phyloP scores from a whole-genome alignment of 2,329 filamentous ascomycete species.

The Hymenoscyphus albidus region DNA sequence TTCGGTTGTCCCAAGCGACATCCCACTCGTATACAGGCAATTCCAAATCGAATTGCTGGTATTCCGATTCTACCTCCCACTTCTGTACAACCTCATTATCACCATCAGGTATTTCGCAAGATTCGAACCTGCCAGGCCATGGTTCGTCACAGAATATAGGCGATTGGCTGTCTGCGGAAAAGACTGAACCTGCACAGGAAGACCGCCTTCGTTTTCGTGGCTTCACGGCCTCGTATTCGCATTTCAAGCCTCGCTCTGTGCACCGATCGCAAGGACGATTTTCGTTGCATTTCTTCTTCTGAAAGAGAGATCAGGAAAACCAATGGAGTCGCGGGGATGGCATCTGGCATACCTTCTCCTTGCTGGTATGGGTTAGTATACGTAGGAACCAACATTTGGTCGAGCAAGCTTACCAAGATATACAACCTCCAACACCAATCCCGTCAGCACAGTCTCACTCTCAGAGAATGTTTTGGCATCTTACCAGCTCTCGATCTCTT shows the following conservation, averaged over 20 bases:
- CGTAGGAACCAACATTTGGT: not conserved
- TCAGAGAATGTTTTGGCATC: constrained; percentile 20
- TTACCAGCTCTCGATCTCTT: constrained; percentile 56
- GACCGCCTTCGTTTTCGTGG: constrained; percentile 29
- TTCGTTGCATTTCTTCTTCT: constrained; percentile 38
- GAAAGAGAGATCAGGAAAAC: not conserved
- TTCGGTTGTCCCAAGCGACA: constrained; percentile 14
- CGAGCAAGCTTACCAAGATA: constrained; percentile 31
- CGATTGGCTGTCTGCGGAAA: constrained; percentile 22
- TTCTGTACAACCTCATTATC: constrained; percentile 14
- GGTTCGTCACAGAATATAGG: constrained; percentile 20
- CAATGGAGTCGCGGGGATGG: not conserved
- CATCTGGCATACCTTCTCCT: constrained; percentile 32
- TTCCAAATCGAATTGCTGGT: constrained; percentile 23
- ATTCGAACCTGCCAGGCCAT: constrained; percentile 26
- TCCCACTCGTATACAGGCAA: constrained; percentile 24
- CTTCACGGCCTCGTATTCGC: constrained; percentile 35
- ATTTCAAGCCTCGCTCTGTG: constrained; percentile 28
- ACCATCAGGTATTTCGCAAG: constrained; percentile 13
- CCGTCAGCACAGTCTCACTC: constrained; percentile 18
- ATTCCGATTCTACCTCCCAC: constrained; percentile 25
- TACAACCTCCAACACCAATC: constrained; percentile 27
- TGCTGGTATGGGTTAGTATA: constrained; percentile 22
- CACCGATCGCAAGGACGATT: constrained; percentile 34
- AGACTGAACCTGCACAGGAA: constrained; percentile 27